Conservation (phyloP, 805 yeast genomes). For the Danielozyma ontarioensis region DNA sequence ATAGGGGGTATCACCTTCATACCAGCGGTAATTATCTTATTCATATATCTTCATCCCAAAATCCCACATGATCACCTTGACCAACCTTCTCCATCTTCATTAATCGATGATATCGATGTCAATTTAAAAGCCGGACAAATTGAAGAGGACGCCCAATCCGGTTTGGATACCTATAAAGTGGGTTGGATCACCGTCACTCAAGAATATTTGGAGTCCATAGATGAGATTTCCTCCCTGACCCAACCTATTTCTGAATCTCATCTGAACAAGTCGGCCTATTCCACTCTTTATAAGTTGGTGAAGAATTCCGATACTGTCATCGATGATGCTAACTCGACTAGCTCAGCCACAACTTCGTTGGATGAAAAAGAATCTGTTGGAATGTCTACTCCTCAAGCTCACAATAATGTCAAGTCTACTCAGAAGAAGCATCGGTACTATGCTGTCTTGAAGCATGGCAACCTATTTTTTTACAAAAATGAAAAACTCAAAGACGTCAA, state of each 20-base stretch:
- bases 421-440: conserved; percentile 55
- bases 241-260: conserved; percentile 38
- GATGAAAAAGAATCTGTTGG: too few species aligned
- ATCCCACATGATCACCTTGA: conserved; percentile 14
- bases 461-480: conserved; percentile 77
- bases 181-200: conserved; percentile 88
- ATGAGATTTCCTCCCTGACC: conserved; percentile 43
- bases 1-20: conserved; percentile 80
- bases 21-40: conserved; percentile 46
- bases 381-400: too few species aligned
- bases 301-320: conserved; percentile 22
- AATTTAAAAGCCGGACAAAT: conserved; percentile 55
- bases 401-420: conserved; percentile 14
- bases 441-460: conserved; percentile 80
- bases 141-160: conserved; percentile 56
- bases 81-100: background rate
- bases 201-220: conserved; percentile 49
- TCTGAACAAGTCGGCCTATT: conserved; percentile 51
- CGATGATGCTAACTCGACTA: background rate
- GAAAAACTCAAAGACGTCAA: conserved; percentile 59
- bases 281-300: conserved; percentile 55
- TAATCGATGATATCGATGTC: too few species aligned
- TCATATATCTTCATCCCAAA: conserved; percentile 38
- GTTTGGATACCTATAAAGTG: conserved; percentile 56
- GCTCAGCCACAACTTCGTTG: too few species aligned